phyloP scores from a whole-genome alignment of 495 filamentous ascomycete genomes.

The Aspergillus carlsbadensis region DNA sequence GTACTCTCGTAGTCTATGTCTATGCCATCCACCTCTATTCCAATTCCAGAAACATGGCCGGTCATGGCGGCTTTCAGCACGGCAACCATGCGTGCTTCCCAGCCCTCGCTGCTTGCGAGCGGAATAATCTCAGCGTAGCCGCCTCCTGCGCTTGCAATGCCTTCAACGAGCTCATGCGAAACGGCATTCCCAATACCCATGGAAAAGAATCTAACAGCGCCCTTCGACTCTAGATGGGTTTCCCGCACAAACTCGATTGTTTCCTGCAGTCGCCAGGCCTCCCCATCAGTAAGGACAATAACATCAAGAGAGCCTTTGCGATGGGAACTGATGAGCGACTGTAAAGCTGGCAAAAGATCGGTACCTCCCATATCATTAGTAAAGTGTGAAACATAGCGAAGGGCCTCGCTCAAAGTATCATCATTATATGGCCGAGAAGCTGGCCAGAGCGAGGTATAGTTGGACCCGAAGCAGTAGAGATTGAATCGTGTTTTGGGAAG shows the following conservation, averaged over 20 bases:
- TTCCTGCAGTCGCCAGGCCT: constrained; percentile 19
- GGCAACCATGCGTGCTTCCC: not conserved
- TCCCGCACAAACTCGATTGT: constrained; percentile 12
- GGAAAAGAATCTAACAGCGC: constrained; percentile 21
- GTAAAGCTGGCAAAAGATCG: constrained; percentile 8
- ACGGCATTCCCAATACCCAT: constrained; percentile 26
- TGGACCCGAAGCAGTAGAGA: constrained; percentile 12
- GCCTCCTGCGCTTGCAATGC: constrained; percentile 21
- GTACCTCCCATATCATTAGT: constrained; percentile 16
- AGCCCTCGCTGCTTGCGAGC: not conserved
- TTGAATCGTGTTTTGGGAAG: constrained; percentile 15
- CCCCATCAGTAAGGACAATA: constrained; percentile 25
- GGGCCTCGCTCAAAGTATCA: not conserved
- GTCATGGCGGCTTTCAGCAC: constrained; percentile 1
- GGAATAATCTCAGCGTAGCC: constrained; percentile 25
- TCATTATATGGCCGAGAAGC: constrained; percentile 7
- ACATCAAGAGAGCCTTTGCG: constrained; percentile 14
- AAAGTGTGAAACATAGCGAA: constrained; percentile 5
- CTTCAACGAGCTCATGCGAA: constrained; percentile 25
- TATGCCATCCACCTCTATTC: not conserved
- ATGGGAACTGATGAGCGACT: constrained; percentile 5
- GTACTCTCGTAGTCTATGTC: not conserved
- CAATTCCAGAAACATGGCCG: not conserved
- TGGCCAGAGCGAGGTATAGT: constrained; percentile 10
- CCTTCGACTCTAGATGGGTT: not conserved